phyloP scores from a whole-genome alignment of 179 eudicot genomes.

The Gypsophila paniculata region DNA sequence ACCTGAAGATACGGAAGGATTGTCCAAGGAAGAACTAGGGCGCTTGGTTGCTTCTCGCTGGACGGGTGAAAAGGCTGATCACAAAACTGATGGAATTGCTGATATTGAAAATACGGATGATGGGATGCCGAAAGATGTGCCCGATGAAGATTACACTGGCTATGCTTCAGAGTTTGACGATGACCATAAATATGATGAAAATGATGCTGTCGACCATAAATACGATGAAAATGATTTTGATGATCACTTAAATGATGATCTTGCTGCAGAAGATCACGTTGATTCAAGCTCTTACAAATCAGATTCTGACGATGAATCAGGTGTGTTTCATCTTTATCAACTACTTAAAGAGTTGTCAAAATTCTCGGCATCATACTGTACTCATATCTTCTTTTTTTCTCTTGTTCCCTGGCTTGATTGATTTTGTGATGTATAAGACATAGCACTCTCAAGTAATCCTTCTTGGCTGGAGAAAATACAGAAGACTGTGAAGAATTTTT shows the following conservation, averaged over 20 bases:
- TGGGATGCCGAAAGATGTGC: slow-evolving; percentile 36
- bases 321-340: neutral
- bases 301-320: slow-evolving; percentile 59
- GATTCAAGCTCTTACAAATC: slow-evolving; percentile 53
- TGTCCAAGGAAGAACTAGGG: slow-evolving; percentile 86
- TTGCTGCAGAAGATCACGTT: slow-evolving; percentile 45
- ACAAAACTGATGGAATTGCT: slow-evolving; percentile 41
- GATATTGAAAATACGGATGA: slow-evolving; percentile 30
- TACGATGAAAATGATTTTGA: slow-evolving; percentile 57
- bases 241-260: slow-evolving; percentile 43
- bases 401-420: neutral
- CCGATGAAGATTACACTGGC: slow-evolving; percentile 58
- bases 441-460: slow-evolving; percentile 41
- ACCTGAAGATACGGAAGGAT: slow-evolving; percentile 36
- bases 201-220: slow-evolving; percentile 44
- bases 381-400: neutral
- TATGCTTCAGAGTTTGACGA: slow-evolving; percentile 67
- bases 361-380: neutral
- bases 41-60: slow-evolving; percentile 94
- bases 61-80: slow-evolving; percentile 65
- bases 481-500: slow-evolving; percentile 56
- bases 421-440: slow-evolving; percentile 32
- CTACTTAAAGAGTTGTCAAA: neutral
- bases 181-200: slow-evolving; percentile 49
- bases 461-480: slow-evolving; percentile 91